Conservation (phyloP, 805 yeast species). For the Kockiozyma suomiensis region DNA sequence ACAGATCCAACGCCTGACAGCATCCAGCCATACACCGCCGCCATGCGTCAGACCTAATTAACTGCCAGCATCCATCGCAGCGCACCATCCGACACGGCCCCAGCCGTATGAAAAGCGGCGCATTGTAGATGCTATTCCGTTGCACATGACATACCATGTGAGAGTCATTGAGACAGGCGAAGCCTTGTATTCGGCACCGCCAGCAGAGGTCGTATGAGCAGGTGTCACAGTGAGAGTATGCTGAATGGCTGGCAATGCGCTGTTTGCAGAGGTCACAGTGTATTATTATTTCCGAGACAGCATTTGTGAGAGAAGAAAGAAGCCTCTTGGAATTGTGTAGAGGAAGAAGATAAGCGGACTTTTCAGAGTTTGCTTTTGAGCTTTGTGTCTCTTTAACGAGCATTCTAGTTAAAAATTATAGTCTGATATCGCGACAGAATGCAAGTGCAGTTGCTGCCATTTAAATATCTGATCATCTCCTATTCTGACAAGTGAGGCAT, state of each 20-base stretch:
- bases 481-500: too few species aligned
- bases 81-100: not conserved
- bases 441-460: too few species aligned
- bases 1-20: not conserved
- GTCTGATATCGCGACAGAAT: too few species aligned
- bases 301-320: too few species aligned
- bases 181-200: not conserved
- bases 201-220: not conserved
- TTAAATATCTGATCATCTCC: too few species aligned
- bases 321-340: too few species aligned
- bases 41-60: not conserved
- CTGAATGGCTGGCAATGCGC: not conserved
- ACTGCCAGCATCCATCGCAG: not conserved
- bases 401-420: too few species aligned
- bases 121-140: too few species aligned
- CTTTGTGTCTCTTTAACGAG: too few species aligned
- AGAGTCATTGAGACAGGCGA: slow-evolving; percentile 5
- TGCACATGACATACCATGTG: not conserved
- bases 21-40: not conserved
- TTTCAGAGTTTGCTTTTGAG: too few species aligned
- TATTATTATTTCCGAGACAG: not conserved
- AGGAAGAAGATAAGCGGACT: too few species aligned
- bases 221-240: not conserved
- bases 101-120: not conserved
- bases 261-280: slow-evolving; percentile 2